phyloP scores from a whole-genome alignment of 2,329 filamentous ascomycete genomes.

The Eurotiales sp. region DNA sequence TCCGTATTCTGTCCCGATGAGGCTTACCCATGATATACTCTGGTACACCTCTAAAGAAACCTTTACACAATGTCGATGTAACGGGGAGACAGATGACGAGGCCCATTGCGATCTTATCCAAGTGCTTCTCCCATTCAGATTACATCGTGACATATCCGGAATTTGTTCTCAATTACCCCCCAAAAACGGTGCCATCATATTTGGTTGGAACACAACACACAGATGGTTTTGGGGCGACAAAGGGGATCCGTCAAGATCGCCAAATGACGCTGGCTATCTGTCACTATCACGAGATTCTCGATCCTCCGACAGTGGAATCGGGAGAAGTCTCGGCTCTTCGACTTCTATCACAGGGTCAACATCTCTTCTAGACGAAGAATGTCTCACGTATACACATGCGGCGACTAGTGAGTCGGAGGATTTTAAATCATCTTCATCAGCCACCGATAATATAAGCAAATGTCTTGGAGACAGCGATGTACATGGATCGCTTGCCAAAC shows the following conservation, averaged over 20 bases:
- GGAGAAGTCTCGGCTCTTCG: slow-evolving; percentile 4
- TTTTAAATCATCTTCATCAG: background rate
- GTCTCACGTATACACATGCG: background rate
- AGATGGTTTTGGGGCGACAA: slow-evolving; percentile 19
- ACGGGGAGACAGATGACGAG: background rate
- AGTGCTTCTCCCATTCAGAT: slow-evolving; percentile 13
- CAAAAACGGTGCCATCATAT: slow-evolving; percentile 13
- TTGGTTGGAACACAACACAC: slow-evolving; percentile 18
- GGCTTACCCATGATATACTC: slow-evolving; percentile 16
- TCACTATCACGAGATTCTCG: background rate
- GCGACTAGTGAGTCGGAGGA: slow-evolving; percentile 1
- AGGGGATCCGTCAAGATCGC: slow-evolving; percentile 13
- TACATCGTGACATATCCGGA: slow-evolving; percentile 3
- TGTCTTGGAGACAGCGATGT: background rate
- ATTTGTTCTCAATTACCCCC: background rate
- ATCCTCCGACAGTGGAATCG: slow-evolving; percentile 8
- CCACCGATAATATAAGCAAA: too few species aligned
- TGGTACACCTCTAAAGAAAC: slow-evolving; percentile 16
- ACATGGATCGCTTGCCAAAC: background rate
- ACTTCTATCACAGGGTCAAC: slow-evolving; percentile 1
- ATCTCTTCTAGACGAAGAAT: background rate
- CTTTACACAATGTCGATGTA: slow-evolving; percentile 4
- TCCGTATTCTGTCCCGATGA: slow-evolving; percentile 15
- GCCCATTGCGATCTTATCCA: slow-evolving; percentile 7
- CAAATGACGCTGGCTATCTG: background rate